Base-by-base conservation (phyloP, 2,329 filamentous ascomycete species). In the Ophiostoma fasciatum region DNA sequence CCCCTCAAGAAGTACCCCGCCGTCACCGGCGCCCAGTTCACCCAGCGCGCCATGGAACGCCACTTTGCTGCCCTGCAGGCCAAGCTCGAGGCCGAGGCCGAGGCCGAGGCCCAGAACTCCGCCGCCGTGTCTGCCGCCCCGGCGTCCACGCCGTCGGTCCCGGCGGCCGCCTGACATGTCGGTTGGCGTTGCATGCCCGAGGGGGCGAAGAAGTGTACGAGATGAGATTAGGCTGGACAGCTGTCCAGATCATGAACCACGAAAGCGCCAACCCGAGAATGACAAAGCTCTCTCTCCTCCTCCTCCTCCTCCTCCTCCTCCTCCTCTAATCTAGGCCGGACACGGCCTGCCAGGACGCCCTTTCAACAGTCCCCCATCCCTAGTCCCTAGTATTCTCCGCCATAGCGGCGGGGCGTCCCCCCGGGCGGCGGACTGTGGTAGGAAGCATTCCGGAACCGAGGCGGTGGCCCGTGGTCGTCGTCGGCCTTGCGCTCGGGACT, bases 11-110 rank as follows among this genome's bases (percentile, higher is more conserved):
- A 76, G 53, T 78, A 78, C 51, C 65, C 69, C 3, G 49, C 62
- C 38, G 61, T 78, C 12, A 76, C 71, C 0, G 73, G 72, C 3
- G 63, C 63, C 36, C 61, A 78, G 49, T 78, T 78, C 45, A 76
- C 67, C 12, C 31, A 41, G 23, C 22, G 21, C 26, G 46, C 46
- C 39, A 48, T 48, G 46, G 31, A 39, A 17, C 36, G 39, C n/a
- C 44, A 49, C 43, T 49, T 46, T 43, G 38, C 44, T 11, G 45
- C 47, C 5, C 41, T 48, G 10, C 35, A 46, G 39, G 41, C 39
- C 17, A 45, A 40, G 33, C 41, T 35, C 20, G 28, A 38, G 10
- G 27, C 36, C 11, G 35, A 45, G n/a, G 22, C 33, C 30, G 31
- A 21, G 7, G n/a, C 4, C n/a, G 19, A 36, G 31, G n/a, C 22